Percentiles rank a stretch among this genome's conserved stretches.
Conservation (phyloP, 805 yeast genomes). For the Zygotorulaspora sp. region DNA sequence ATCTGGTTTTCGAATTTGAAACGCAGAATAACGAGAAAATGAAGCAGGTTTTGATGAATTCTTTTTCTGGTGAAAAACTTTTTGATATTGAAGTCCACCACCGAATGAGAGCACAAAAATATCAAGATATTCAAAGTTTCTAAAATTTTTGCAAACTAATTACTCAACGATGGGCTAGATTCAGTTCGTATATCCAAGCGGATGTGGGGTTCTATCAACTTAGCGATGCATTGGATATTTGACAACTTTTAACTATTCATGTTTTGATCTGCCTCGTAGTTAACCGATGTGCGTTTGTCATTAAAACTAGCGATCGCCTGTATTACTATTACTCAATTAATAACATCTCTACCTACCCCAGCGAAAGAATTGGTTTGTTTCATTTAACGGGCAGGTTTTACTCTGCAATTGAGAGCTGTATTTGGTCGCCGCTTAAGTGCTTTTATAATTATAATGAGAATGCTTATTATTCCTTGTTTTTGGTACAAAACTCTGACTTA, state of each 20-base stretch:
- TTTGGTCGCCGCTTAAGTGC: constrained; percentile 35
- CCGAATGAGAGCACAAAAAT: not conserved
- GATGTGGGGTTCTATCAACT: constrained; percentile 67
- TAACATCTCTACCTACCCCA: constrained; percentile 22
- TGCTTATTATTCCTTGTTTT: constrained; percentile 33
- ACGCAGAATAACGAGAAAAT: constrained; percentile 1
- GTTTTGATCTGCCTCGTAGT: constrained; percentile 75
- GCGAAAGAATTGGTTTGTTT: constrained; percentile 36
- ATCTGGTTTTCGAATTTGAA: no score
- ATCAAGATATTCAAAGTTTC: not conserved
- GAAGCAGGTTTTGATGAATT: not conserved
- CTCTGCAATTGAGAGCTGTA: constrained; percentile 34
- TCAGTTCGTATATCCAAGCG: constrained; percentile 62
- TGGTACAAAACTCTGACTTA: constrained; percentile 78
- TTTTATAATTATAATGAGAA: constrained; percentile 33
- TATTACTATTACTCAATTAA: constrained; percentile 26
- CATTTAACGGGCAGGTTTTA: constrained; percentile 36
- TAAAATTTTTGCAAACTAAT: not conserved
- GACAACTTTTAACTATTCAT: constrained; percentile 76
- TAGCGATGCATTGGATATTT: constrained; percentile 68
- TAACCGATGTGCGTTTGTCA: constrained; percentile 57
- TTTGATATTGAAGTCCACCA: not conserved
- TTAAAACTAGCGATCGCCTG: constrained; percentile 47
- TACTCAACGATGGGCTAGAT: constrained; percentile 53
- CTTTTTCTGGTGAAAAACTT: not conserved